phyloP scores from a whole-genome alignment of 352 stramenopile genomes.

The Globisporangium viniferum region DNA sequence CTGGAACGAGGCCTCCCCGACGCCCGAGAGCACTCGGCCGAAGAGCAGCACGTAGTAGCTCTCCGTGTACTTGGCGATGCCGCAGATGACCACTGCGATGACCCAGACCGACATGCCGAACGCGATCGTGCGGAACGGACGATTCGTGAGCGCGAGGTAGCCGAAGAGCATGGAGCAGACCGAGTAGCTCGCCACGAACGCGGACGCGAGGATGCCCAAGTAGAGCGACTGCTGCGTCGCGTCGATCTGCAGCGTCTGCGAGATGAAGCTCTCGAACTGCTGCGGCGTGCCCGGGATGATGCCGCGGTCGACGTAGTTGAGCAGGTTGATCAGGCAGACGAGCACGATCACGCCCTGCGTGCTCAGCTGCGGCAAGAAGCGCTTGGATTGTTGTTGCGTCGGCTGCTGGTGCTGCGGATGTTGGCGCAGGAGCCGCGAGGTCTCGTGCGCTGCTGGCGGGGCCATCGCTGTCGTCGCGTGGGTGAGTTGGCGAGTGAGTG shows the following conservation, averaged over 20 bases:
- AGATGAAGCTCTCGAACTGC: conserved; percentile 93
- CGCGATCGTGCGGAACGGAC: conserved; percentile 90
- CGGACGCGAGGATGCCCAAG: conserved; percentile 86
- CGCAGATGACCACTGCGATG: conserved; percentile 85
- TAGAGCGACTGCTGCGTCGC: conserved; percentile 68
- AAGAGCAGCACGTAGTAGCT: conserved; percentile 78
- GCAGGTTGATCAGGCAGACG: conserved; percentile 88
- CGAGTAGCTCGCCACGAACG: conserved; percentile 94
- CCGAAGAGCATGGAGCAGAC: conserved; percentile 90
- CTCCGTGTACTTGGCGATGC: conserved; percentile 63
- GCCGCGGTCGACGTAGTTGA: conserved; percentile 94
- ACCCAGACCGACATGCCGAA: conserved; percentile 89
- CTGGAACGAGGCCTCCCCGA: neutral
- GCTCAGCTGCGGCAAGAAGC: conserved; percentile 24
- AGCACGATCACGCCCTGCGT: conserved; percentile 76
- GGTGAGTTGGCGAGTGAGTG: neutral
- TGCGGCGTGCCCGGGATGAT: conserved; percentile 93
- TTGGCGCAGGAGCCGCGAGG: neutral
- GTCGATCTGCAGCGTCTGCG: conserved; percentile 55
- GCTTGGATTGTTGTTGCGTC: neutral
- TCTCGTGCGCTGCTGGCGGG: neutral
- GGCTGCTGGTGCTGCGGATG: neutral
- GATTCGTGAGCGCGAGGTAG: conserved; percentile 84
- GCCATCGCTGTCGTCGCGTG: neutral
- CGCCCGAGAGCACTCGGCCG: conserved; percentile 32